phyloP scores from a whole-genome alignment of 116 monocot species.

The Zostera marina region DNA sequence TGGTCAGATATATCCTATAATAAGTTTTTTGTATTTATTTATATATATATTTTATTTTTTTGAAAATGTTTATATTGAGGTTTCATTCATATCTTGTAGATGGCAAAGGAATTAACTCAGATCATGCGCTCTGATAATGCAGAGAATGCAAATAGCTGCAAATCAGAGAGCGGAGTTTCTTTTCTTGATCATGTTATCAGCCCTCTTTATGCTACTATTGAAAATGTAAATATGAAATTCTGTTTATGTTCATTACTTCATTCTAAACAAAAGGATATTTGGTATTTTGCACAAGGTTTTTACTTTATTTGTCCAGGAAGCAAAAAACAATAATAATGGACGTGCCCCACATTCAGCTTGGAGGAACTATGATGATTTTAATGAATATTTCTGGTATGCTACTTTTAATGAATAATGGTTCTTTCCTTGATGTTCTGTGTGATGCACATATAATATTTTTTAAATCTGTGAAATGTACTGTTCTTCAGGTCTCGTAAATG shows the following conservation, averaged over 20 bases:
- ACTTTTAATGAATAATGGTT: background rate
- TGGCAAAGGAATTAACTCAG: slow-evolving; percentile 72
- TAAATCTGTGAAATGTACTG: background rate
- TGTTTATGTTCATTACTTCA: background rate
- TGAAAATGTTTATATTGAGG: background rate
- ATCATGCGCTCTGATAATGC: slow-evolving; percentile 43
- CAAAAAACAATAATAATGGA: slow-evolving; percentile 72
- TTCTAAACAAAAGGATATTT: background rate
- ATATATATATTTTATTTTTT: background rate
- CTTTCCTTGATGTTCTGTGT: background rate
- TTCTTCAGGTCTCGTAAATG: slow-evolving; percentile 62
- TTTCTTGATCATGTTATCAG: slow-evolving; percentile 86
- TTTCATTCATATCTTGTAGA: slow-evolving; percentile 24
- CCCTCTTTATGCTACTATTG: slow-evolving; percentile 71
- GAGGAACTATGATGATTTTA: slow-evolving; percentile 99
- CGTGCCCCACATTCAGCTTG: slow-evolving; percentile 92
- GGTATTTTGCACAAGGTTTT: background rate
- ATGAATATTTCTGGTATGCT: slow-evolving; percentile 76
- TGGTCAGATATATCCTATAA: no score
- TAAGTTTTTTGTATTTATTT: no score
- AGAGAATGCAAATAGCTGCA: slow-evolving; percentile 59
- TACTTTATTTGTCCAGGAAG: slow-evolving; percentile 35
- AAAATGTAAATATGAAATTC: slow-evolving; percentile 36
- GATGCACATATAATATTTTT: background rate
- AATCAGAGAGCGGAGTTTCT: slow-evolving; percentile 31